phyloP scores from a whole-genome alignment of 371 early-diverging fungal species.

The Funneliformis caledonium region DNA sequence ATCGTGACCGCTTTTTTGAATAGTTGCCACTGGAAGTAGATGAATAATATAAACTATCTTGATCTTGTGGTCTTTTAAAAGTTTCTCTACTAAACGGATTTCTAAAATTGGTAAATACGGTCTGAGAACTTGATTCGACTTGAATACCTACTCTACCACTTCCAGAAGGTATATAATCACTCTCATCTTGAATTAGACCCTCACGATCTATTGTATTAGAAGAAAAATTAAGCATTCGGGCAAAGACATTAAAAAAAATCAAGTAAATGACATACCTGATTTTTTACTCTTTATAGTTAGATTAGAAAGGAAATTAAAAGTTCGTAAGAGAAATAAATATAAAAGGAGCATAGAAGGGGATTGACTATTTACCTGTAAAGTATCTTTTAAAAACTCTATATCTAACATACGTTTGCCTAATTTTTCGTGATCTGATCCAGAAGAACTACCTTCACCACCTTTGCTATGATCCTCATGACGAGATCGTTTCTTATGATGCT shows the following conservation, averaged over 20 bases:
- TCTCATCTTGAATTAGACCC: neutral
- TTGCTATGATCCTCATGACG: neutral
- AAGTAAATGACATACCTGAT: neutral
- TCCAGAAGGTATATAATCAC: neutral
- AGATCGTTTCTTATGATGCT: slow-evolving; percentile 17
- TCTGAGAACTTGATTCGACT: neutral
- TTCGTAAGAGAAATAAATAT: neutral
- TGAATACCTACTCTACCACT: neutral
- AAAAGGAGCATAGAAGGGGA: neutral
- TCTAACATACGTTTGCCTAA: neutral
- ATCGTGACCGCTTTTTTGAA: slow-evolving; percentile 13
- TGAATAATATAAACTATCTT: neutral
- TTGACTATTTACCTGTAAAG: neutral
- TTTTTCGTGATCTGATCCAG: neutral
- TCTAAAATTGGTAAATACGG: slow-evolving; percentile 15
- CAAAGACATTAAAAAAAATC: no score
- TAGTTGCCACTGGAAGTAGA: no score
- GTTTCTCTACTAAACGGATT: neutral
- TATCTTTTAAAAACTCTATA: neutral
- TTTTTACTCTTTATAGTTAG: neutral
- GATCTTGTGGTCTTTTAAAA: slow-evolving; percentile 22
- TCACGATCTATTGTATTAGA: neutral
- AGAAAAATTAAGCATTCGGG: no score
- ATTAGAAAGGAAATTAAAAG: neutral
- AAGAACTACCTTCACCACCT: neutral